phyloP scores from a whole-genome alignment of 2,329 filamentous ascomycete species.

The Exophiala bonariae region DNA sequence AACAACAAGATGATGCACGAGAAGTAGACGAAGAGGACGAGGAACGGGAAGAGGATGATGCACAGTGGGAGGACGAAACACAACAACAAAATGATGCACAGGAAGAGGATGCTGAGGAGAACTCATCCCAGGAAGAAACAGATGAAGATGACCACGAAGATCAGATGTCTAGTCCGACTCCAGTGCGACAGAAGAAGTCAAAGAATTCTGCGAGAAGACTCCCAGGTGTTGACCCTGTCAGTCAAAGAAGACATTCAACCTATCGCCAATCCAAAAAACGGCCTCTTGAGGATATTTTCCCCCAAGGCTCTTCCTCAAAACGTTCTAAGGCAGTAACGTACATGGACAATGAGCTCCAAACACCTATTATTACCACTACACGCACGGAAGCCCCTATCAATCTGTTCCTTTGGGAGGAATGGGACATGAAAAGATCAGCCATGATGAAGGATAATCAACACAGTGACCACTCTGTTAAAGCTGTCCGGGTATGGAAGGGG shows the following conservation, averaged over 20 bases:
- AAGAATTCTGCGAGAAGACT: background rate
- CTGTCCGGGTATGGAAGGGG: background rate
- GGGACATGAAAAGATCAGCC: slow-evolving; percentile 1
- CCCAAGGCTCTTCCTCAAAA: background rate
- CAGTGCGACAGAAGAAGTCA: background rate
- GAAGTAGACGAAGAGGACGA: background rate
- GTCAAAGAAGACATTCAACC: too few relatives aligned
- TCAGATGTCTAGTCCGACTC: background rate
- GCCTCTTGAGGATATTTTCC: too few relatives aligned
- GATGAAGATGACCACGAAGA: background rate
- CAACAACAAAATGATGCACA: too few relatives aligned
- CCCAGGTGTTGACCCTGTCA: too few relatives aligned
- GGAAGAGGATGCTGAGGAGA: slow-evolving; percentile 3
- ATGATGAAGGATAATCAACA: background rate
- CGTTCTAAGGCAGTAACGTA: background rate
- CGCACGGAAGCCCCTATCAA: background rate
- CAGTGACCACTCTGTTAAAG: background rate
- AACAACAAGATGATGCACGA: background rate
- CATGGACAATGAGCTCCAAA: slow-evolving; percentile 1
- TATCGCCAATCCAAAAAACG: too few relatives aligned
- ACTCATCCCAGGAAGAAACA: background rate
- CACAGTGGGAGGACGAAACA: too few relatives aligned
- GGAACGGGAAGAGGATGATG: background rate
- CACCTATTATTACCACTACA: background rate
- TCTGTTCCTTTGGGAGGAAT: background rate